Evolutionary conservation across 805 yeast species (phyloP).

Genomic region (Myxozyma mucilagina): DNA sequence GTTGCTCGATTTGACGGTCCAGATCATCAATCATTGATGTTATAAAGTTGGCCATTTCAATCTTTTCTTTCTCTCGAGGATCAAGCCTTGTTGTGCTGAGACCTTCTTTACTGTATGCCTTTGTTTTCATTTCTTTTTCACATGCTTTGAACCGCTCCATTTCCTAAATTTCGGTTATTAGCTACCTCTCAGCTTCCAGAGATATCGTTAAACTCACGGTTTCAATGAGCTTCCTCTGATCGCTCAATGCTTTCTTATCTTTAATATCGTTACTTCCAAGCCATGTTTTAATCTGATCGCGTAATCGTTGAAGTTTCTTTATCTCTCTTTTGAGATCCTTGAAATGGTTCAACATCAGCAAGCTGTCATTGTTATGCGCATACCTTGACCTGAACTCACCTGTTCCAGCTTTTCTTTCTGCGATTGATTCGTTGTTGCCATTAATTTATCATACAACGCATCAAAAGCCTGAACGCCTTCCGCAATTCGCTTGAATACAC

Average conservation of each 20-base stretch:
- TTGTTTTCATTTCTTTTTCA: conserved; percentile 89
- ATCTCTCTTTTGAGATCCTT: conserved; percentile 88
- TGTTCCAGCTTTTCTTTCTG: conserved; percentile 92
- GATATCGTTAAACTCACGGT: conserved; percentile 33
- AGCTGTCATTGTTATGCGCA: neutral
- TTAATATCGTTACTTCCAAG: conserved; percentile 86
- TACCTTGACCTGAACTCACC: conserved; percentile 22
- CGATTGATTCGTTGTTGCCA: conserved; percentile 74
- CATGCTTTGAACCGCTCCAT: conserved; percentile 96
- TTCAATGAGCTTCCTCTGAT: conserved; percentile 66
- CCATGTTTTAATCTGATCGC: conserved; percentile 97
- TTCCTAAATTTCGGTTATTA: conserved; percentile 45
- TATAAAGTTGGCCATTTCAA: conserved; percentile 68
- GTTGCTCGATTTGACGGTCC: conserved; percentile 73
- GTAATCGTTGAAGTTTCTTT: conserved; percentile 85
- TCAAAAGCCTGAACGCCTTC: conserved; percentile 91
- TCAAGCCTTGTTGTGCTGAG: conserved; percentile 70
- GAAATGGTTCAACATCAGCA: neutral
- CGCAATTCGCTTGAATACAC: conserved; percentile 83
- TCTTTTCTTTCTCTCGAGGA: conserved; percentile 78
- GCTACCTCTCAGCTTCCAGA: neutral
- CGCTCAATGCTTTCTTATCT: conserved; percentile 78
- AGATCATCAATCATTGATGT: conserved; percentile 74
- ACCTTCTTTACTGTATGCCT: conserved; percentile 93
- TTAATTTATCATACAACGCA: conserved; percentile 79